These are phyloP conservation scores for Gossypium longicalyx DNA, from an alignment of 345 rosid species.

Conservation along the genomic window DNA sequence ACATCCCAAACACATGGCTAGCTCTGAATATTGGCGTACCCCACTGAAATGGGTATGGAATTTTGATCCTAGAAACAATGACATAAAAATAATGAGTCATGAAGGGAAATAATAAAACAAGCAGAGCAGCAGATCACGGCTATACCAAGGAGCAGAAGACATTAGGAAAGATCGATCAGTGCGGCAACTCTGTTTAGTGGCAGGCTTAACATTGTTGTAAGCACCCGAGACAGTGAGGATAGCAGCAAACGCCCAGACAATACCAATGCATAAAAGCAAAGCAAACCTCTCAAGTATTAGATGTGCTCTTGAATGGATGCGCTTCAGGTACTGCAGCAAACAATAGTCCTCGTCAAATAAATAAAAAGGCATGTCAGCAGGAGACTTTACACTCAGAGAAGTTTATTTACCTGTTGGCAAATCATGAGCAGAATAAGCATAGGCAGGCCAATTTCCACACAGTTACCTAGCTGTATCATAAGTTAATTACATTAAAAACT, in stretches of 20 bases:
- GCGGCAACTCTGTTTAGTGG: slow-evolving; percentile 75
- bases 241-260: slow-evolving; percentile 91
- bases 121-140: slow-evolving; percentile 8
- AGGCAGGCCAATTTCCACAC: slow-evolving; percentile 92
- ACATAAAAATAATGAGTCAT: neutral
- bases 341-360: slow-evolving; percentile 3
- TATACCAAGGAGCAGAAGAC: slow-evolving; percentile 83
- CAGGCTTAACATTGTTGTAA: slow-evolving; percentile 61
- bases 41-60: slow-evolving; percentile 97
- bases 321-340: slow-evolving; percentile 63
- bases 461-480: slow-evolving; percentile 71
- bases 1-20: slow-evolving; percentile 92
- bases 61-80: slow-evolving; percentile 57
- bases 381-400: neutral
- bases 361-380: neutral
- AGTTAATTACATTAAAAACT: slow-evolving; percentile 10
- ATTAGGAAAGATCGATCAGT: slow-evolving; percentile 65
- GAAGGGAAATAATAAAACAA: neutral
- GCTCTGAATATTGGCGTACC: slow-evolving; percentile 95
- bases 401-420: slow-evolving; percentile 60
- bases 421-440: slow-evolving; percentile 73
- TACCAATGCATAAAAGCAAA: slow-evolving; percentile 66
- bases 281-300: slow-evolving; percentile 75
- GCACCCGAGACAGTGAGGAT: slow-evolving; percentile 91
- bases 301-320: slow-evolving; percentile 22